Evolutionary conservation across 2,329 filamentous ascomycete species (phyloP).

Genomic region (Madurella mycetomatis): DNA sequence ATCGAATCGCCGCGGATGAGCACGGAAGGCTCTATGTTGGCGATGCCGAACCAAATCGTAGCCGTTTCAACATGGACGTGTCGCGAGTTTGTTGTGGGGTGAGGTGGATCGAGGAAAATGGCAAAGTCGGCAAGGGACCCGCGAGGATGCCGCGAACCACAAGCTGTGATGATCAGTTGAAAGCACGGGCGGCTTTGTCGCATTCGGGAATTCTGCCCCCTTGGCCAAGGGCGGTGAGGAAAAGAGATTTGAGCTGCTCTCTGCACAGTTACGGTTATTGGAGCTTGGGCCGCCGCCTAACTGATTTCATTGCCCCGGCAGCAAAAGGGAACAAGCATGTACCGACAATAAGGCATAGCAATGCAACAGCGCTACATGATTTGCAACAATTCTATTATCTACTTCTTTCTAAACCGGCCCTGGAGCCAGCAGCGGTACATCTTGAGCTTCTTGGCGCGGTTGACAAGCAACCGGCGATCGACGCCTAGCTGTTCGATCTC

Average conservation of each 20-base stretch:
- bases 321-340: too few relatives aligned
- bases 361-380: background rate
- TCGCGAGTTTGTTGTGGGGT: background rate
- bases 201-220: conserved; percentile 21
- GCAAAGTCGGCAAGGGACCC: background rate
- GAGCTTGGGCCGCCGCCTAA: conserved; percentile 1
- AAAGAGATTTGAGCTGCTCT: background rate
- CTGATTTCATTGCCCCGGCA: too few relatives aligned
- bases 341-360: too few relatives aligned
- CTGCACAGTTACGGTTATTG: background rate
- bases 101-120: background rate
- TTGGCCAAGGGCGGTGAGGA: conserved; percentile 12
- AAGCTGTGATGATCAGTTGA: background rate
- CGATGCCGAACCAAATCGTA: background rate
- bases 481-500: conserved; percentile 74
- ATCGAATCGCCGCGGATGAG: conserved; percentile 1
- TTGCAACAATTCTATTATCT: conserved; percentile 23
- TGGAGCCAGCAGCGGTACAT: conserved; percentile 99
- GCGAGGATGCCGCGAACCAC: conserved; percentile 1
- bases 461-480: conserved; percentile 86
- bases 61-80: background rate
- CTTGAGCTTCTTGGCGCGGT: conserved; percentile 83
- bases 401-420: conserved; percentile 71
- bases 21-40: conserved; percentile 4
- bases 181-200: conserved; percentile 16